These are phyloP conservation scores for Moricandia arvensis DNA, from an alignment of 345 rosid species.

Conservation along the genomic window DNA sequence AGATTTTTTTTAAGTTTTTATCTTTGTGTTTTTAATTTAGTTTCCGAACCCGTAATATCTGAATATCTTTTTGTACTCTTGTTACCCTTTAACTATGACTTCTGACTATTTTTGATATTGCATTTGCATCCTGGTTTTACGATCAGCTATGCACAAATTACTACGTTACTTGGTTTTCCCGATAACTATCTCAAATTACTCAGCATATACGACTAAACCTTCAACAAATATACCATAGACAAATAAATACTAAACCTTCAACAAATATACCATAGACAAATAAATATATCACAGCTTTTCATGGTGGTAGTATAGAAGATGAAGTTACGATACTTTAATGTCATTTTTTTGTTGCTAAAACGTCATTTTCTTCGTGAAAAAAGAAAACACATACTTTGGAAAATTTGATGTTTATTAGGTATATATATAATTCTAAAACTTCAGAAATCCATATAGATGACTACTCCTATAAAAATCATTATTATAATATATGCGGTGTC, in stretches of 20 bases:
- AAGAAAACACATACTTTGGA: neutral
- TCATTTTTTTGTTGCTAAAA: too few species aligned
- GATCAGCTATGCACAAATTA: neutral
- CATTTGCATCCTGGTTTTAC: neutral
- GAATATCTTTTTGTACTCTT: neutral
- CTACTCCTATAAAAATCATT: neutral
- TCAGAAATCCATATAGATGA: constrained; percentile 16
- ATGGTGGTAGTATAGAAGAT: neutral
- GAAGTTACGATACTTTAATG: neutral
- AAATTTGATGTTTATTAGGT: neutral
- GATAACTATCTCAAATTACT: neutral
- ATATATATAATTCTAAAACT: neutral
- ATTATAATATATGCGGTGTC: neutral
- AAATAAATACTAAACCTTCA: neutral
- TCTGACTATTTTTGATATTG: neutral
- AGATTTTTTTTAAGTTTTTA: neutral
- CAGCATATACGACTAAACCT: neutral
- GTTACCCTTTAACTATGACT: neutral
- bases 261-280: too few species aligned
- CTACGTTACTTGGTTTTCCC: neutral
- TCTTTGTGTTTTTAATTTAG: neutral
- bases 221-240: neutral
- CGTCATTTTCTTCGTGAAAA: too few species aligned
- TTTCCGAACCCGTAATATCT: neutral
- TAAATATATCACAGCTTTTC: neutral